Base-by-base conservation (phyloP, 1,284 basidiomycete genomes). In the Ganoderma multipileum region DNA sequence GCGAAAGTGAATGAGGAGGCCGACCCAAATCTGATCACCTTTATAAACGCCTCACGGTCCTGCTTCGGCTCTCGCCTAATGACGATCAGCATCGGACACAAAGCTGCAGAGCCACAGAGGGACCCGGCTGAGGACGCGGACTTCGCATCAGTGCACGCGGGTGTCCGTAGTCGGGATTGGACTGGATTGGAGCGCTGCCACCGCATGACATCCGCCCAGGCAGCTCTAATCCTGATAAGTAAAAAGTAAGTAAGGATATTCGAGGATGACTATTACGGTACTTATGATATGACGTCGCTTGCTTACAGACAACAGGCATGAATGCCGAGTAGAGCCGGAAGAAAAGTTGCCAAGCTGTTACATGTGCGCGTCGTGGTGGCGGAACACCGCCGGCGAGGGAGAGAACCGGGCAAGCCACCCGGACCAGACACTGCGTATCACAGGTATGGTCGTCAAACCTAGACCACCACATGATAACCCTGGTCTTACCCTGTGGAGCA, bases 401-500 rank as follows among this genome's bases (percentile, higher is more conserved):
- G 55, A n/a, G 28, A 33, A 36, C 36, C 30, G 12, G 55, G 55
- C 55, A 2, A 8, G 54, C 54, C 28, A 59, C 12, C n/a, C 12
- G 58, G 58, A 38, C 38, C 39, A n/a, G 4, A 50, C 47, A 23
- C 47, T 26, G 58, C 38, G 38, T 12, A 36, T 42, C 23, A 36
- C 58, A 60, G 38, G 23, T 60, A 38, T 38, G 58, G 58, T 60
- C n/a, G 58, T 41, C 58, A 38, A 39, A 20, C 36, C 33, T 60
- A 23, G 23, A 39, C 38, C 33, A 20, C 33, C 33, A 39, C 18
- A n/a, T 26, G 58, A 55, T 33, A 28, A 41, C 58, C 23, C 23
- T 16, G 12, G 36, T 41, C 57, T 59, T 16, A 20, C 36, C 33
- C n/a, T 26, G 57, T 59, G 58, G 58, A 60, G 58, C 38, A 23